phyloP scores from a whole-genome alignment of 257 asterid genomes.

The Solanum habrochaites region DNA sequence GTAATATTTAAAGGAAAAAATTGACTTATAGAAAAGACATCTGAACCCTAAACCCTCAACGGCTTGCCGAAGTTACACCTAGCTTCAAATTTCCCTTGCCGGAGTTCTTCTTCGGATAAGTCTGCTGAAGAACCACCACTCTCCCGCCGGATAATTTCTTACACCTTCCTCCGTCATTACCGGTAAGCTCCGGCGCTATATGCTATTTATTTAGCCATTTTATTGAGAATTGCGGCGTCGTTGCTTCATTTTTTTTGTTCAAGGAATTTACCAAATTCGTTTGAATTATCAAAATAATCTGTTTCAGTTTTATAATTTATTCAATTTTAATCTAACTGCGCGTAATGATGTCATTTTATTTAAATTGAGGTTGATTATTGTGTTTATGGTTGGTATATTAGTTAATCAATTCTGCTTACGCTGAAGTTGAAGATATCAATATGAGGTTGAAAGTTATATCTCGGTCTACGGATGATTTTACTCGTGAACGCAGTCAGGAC shows the following conservation, averaged over 20 bases:
- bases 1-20: not conserved
- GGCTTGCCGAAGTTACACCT: not conserved
- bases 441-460: slow-evolving; percentile 85
- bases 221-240: not conserved
- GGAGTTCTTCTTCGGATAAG: not conserved
- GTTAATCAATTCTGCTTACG: not conserved
- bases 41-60: not conserved
- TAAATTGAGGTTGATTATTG: not conserved
- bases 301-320: not conserved
- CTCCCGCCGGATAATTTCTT: not conserved
- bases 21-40: not conserved
- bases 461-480: slow-evolving; percentile 78
- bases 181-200: not conserved
- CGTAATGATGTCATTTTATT: not conserved
- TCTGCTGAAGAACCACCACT: not conserved
- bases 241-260: not conserved
- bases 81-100: not conserved
- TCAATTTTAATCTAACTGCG: not conserved
- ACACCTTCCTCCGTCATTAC: not conserved
- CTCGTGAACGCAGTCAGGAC: slow-evolving; percentile 95
- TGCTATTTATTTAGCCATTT: not conserved
- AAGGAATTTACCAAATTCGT: not conserved
- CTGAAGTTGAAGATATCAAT: not conserved
- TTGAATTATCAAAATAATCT: not conserved
- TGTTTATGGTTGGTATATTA: not conserved